These are phyloP conservation scores for Pilatotrama ljubarskyi DNA, from an alignment of 768 basidiomycete species.

Conservation along the genomic window DNA sequence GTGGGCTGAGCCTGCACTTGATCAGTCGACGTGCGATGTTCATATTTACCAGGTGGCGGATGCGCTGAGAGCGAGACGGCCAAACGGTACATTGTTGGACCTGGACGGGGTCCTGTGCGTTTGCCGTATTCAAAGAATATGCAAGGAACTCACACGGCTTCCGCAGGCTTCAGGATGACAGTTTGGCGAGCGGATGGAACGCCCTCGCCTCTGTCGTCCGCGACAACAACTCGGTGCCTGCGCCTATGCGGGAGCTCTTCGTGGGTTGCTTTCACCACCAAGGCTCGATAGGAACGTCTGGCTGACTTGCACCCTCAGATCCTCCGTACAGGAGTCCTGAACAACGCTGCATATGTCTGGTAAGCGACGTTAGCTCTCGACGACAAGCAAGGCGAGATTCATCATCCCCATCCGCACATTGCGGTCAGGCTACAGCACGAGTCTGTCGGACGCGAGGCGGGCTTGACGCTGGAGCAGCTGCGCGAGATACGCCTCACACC, in stretches of 20 bases:
- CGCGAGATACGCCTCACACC: conserved; percentile 29
- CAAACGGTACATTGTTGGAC: conserved; percentile 38
- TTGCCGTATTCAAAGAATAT: background rate
- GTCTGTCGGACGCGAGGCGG: conserved; percentile 32
- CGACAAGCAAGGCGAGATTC: background rate
- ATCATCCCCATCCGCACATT: background rate
- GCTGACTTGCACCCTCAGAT: conserved; percentile 21
- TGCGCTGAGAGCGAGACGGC: conserved; percentile 36
- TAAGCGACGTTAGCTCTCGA: background rate
- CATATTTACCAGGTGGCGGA: conserved; percentile 44
- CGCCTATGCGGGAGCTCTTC: conserved; percentile 38
- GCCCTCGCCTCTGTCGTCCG: conserved; percentile 34
- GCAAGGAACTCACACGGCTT: background rate
- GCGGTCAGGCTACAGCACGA: conserved; percentile 35
- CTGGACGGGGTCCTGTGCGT: conserved; percentile 42
- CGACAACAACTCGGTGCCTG: conserved; percentile 26
- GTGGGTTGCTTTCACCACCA: conserved; percentile 23
- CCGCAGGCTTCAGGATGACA: conserved; percentile 18
- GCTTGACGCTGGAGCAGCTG: conserved; percentile 35
- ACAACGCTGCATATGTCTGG: conserved; percentile 30
- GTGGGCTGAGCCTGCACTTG: too few relatives aligned
- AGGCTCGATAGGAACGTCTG: too few relatives aligned
- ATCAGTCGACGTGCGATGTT: too few relatives aligned
- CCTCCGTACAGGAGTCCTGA: conserved; percentile 30
- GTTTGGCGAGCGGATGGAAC: conserved; percentile 35